A percentile compares a stretch with the other conserved stretches of the same genome.
phyloP scores from a whole-genome alignment of 768 basidiomycete species.

The Gyrodon lividus region DNA sequence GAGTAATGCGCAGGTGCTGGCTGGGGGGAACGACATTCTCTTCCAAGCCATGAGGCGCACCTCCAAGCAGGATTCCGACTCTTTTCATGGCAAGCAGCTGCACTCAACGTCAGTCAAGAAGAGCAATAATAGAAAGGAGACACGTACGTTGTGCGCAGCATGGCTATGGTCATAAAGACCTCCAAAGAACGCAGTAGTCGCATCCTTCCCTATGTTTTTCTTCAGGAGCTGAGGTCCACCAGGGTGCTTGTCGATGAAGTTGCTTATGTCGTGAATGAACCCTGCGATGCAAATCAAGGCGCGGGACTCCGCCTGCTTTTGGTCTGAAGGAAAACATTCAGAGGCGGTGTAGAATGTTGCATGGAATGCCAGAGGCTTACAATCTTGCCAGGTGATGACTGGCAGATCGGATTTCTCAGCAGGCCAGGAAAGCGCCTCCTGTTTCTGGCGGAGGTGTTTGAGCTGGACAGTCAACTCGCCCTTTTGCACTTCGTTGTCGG shows the following conservation, averaged over 20 bases:
- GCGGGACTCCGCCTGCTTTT: constrained; percentile 72
- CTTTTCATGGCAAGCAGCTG: constrained; percentile 40
- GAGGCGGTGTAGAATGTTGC: background rate
- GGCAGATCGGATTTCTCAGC: constrained; percentile 72
- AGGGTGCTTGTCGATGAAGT: constrained; percentile 85
- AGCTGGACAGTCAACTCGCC: constrained; percentile 90
- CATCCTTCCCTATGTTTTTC: constrained; percentile 85
- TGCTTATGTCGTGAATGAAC: constrained; percentile 82
- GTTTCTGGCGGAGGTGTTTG: constrained; percentile 73
- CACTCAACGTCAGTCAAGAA: background rate
- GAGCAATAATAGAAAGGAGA: background rate
- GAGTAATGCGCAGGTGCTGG: constrained; percentile 61
- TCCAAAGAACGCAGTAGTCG: constrained; percentile 89
- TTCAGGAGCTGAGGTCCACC: constrained; percentile 79
- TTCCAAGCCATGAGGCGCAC: constrained; percentile 46
- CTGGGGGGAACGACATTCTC: constrained; percentile 63
- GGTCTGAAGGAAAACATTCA: constrained; percentile 44
- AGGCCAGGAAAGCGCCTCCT: constrained; percentile 77
- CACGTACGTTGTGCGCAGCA: constrained; percentile 73
- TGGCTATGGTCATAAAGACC: constrained; percentile 83
- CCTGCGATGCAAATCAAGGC: constrained; percentile 85
- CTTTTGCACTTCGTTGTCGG: constrained; percentile 70
- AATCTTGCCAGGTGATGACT: constrained; percentile 81
- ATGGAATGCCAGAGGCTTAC: constrained; percentile 38
- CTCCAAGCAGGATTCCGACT: constrained; percentile 47